These are phyloP conservation scores for Populus deltoides DNA, from an alignment of 345 rosid species.

Conservation along the genomic window DNA sequence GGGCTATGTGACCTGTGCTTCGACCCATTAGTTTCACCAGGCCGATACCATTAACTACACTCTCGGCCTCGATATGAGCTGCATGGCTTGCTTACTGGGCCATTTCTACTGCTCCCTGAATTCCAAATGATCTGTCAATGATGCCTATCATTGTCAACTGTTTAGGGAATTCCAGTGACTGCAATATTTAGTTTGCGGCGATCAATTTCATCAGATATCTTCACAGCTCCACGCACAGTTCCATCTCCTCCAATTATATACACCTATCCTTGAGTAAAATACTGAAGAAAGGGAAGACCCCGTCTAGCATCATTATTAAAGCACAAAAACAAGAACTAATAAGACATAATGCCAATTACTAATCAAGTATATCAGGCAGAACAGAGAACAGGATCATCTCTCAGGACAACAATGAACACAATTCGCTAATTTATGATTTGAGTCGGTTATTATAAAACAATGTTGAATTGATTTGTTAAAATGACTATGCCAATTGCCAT, in stretches of 20 bases:
- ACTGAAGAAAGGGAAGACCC: neutral
- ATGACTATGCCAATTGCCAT: neutral
- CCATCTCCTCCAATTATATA: conserved; percentile 90
- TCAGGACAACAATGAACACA: neutral
- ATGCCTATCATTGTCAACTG: conserved; percentile 90
- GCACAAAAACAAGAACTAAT: neutral
- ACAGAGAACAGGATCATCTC: neutral
- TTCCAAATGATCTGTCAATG: conserved; percentile 85
- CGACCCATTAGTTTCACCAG: conserved; percentile 90
- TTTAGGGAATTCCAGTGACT: conserved; percentile 71
- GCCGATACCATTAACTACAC: conserved; percentile 87
- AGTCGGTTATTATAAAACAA: neutral
- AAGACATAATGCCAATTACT: neutral
- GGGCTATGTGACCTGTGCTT: conserved; percentile 88
- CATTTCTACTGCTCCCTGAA: conserved; percentile 91
- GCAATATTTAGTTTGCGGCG: conserved; percentile 49
- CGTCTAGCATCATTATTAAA: neutral
- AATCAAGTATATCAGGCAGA: neutral
- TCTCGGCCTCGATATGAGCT: conserved; percentile 88
- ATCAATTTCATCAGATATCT: conserved; percentile 53
- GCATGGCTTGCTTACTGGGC: conserved; percentile 84
- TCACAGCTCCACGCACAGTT: conserved; percentile 77
- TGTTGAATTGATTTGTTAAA: neutral
- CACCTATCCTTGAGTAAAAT: conserved; percentile 31
- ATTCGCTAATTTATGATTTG: neutral